Percentiles rank a stretch among this genome's conserved stretches.
phyloP scores from a whole-genome alignment of 2,329 filamentous ascomycete genomes.

The Chrysoporthe austroafricana region DNA sequence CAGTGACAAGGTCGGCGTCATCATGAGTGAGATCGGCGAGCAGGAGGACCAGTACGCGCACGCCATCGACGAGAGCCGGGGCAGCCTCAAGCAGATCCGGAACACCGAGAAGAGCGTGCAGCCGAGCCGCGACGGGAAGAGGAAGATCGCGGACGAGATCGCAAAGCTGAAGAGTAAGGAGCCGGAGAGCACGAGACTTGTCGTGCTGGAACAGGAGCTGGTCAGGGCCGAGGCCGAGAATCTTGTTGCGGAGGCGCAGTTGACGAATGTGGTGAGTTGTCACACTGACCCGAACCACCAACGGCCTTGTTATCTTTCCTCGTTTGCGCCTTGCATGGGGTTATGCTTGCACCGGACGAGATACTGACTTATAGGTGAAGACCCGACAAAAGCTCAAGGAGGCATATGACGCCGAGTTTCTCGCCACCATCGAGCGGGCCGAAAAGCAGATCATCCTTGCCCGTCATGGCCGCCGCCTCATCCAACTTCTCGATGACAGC shows the following conservation, averaged over 20 bases:
- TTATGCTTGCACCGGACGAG: not conserved
- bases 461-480: slow-evolving; percentile 81
- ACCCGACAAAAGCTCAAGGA: slow-evolving; percentile 96
- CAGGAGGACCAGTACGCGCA: slow-evolving; percentile 90
- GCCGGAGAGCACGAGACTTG: slow-evolving; percentile 78
- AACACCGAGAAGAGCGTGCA: slow-evolving; percentile 96
- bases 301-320: too few species aligned
- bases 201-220: slow-evolving; percentile 91
- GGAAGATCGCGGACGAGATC: slow-evolving; percentile 91
- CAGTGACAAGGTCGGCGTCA: slow-evolving; percentile 92
- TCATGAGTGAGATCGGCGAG: slow-evolving; percentile 90
- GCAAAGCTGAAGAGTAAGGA: slow-evolving; percentile 90
- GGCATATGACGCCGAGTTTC: slow-evolving; percentile 86
- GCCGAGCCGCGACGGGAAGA: slow-evolving; percentile 84
- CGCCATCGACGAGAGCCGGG: slow-evolving; percentile 82
- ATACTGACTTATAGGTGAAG: slow-evolving; percentile 46
- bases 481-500: slow-evolving; percentile 86
- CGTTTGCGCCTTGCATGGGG: not conserved
- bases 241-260: slow-evolving; percentile 91
- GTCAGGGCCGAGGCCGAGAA: slow-evolving; percentile 95
- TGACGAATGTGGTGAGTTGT: slow-evolving; percentile 83
- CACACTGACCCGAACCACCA: not conserved
- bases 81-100: slow-evolving; percentile 84
- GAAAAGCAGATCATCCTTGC: slow-evolving; percentile 97
- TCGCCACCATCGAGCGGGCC: slow-evolving; percentile 89